Conservation (phyloP, 208 protist genomes). For the Acanthamoeba healyi region DNA sequence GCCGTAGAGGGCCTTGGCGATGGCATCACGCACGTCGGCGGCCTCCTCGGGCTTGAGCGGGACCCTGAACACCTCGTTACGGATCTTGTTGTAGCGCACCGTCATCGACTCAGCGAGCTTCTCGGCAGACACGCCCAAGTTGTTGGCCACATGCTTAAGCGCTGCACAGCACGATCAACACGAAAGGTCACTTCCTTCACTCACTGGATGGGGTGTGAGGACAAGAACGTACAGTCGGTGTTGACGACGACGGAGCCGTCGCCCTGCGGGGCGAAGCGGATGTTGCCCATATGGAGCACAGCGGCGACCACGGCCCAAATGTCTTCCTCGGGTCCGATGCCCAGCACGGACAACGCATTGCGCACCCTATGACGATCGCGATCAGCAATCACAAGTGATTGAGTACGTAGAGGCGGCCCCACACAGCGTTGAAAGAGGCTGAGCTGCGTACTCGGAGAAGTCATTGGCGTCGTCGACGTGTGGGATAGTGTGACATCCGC, state of each 20-base stretch:
- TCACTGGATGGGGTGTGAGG: too few species aligned
- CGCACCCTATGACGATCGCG: neutral
- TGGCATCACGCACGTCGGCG: slow-evolving; percentile 61
- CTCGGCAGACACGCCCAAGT: slow-evolving; percentile 32
- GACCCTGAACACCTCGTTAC: slow-evolving; percentile 47
- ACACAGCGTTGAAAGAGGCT: neutral
- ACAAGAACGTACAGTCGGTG: neutral
- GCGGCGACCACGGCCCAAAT: slow-evolving; percentile 57
- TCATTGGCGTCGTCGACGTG: slow-evolving; percentile 91
- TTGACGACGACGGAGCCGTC: slow-evolving; percentile 69
- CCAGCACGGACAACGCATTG: slow-evolving; percentile 66
- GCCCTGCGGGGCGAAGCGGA: slow-evolving; percentile 50
- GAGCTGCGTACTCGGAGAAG: slow-evolving; percentile 87
- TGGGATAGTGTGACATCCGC: slow-evolving; percentile 81
- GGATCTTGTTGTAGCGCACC: slow-evolving; percentile 58
- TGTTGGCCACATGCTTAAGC: slow-evolving; percentile 1
- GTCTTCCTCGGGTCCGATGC: slow-evolving; percentile 57
- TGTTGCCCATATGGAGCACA: slow-evolving; percentile 70
- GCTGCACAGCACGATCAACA: neutral
- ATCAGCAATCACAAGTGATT: neutral
- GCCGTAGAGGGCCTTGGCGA: slow-evolving; percentile 73
- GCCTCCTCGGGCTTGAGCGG: slow-evolving; percentile 66
- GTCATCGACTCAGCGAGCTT: slow-evolving; percentile 38
- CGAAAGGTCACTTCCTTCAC: too few species aligned
- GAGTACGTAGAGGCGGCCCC: neutral